A percentile compares a stretch with the other conserved stretches of the same genome.
phyloP scores from a whole-genome alignment of 495 filamentous ascomycete genomes.

The Podospora conica region DNA sequence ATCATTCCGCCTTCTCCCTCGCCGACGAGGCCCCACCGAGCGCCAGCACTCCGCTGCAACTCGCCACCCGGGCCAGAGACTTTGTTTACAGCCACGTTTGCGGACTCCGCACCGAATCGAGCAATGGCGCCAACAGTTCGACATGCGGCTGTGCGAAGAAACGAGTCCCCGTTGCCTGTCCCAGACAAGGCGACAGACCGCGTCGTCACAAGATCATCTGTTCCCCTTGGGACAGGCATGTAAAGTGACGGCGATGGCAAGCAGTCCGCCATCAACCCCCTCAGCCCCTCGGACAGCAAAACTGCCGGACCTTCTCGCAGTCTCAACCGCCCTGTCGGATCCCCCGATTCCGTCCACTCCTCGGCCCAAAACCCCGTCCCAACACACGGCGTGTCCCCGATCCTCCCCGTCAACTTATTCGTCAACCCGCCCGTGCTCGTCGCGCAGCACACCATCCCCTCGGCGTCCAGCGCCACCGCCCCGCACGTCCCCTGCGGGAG shows the following conservation, averaged over 20 bases:
- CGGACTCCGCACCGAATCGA: constrained; percentile 48
- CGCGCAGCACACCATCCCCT: constrained; percentile 68
- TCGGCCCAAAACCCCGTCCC: constrained; percentile 91
- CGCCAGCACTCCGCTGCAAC: constrained; percentile 66
- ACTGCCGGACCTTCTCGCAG: constrained; percentile 29
- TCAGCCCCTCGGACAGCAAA: constrained; percentile 34
- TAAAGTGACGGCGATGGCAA: constrained; percentile 40
- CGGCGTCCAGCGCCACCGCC: constrained; percentile 66
- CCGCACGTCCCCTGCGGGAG: constrained; percentile 81
- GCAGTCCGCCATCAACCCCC: constrained; percentile 46
- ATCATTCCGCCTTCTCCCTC: constrained; percentile 87
- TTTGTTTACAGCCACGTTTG: constrained; percentile 47
- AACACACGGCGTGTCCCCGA: constrained; percentile 82
- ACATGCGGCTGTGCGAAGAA: constrained; percentile 65
- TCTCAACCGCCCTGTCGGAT: constrained; percentile 10
- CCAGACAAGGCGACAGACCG: constrained; percentile 69
- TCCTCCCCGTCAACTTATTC: constrained; percentile 78
- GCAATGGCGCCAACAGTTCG: constrained; percentile 68
- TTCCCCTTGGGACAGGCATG: constrained; percentile 17
- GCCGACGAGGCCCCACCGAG: constrained; percentile 67
- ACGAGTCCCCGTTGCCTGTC: constrained; percentile 88
- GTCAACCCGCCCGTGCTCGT: constrained; percentile 86
- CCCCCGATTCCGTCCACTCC: constrained; percentile 54
- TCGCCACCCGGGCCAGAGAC: constrained; percentile 69
- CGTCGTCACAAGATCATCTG: constrained; percentile 23